Conservation (phyloP, 306 rosid genomes). For the Castanospermum australe region DNA sequence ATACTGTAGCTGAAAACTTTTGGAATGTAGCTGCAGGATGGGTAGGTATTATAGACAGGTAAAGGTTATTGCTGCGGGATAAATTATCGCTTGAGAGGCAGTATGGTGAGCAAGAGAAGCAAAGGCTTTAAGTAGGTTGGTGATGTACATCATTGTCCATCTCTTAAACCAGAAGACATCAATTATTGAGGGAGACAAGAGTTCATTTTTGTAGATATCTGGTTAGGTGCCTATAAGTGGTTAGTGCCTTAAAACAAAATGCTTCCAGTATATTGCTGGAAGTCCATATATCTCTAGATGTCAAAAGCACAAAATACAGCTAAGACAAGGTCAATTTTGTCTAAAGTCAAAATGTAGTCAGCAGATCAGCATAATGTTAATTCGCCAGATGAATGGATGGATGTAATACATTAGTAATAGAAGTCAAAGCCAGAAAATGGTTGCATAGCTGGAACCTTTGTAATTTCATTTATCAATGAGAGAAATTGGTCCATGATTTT, state of each 20-base stretch:
- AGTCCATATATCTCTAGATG: background rate
- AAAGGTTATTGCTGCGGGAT: background rate
- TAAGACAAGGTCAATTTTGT: background rate
- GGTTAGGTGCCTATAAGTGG: background rate
- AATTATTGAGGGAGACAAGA: too few species aligned
- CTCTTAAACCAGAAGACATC: conserved; percentile 5
- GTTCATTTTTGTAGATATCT: background rate
- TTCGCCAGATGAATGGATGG: background rate
- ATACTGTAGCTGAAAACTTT: background rate
- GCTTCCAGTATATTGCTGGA: background rate
- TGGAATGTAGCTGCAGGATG: background rate
- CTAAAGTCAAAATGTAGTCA: background rate
- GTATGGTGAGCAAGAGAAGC: conserved; percentile 2
- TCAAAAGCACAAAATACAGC: background rate
- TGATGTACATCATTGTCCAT: background rate
- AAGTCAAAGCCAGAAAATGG: background rate
- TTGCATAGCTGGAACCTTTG: background rate
- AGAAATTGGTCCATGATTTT: background rate
- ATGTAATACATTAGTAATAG: background rate
- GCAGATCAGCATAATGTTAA: background rate
- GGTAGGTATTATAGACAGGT: background rate
- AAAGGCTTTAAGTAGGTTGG: background rate
- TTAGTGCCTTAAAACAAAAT: background rate
- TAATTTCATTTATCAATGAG: background rate
- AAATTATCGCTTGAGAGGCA: background rate